These are phyloP conservation scores for Pelargonium myrrhifolium DNA, from an alignment of 441 rosid species.

Conservation along the genomic window DNA sequence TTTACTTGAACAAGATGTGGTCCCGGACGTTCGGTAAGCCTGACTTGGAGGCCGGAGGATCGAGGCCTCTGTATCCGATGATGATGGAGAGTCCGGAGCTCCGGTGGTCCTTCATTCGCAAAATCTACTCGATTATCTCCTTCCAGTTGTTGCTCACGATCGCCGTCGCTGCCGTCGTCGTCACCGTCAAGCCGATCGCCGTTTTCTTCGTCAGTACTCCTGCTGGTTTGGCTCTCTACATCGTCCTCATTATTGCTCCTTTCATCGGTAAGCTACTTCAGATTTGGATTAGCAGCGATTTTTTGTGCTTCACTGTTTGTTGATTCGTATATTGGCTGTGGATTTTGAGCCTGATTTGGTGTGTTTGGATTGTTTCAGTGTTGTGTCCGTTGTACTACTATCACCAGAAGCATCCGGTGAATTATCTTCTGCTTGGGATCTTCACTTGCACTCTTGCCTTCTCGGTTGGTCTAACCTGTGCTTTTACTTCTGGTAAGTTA, in stretches of 20 bases:
- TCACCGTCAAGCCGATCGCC: constrained; percentile 54
- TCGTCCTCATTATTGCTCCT: constrained; percentile 60
- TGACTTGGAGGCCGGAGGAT: constrained; percentile 52
- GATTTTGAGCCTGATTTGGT: not conserved
- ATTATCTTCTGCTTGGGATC: constrained; percentile 64
- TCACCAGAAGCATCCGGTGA: constrained; percentile 86
- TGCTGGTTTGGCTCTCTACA: constrained; percentile 73
- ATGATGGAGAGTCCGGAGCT: constrained; percentile 78
- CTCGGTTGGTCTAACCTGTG: constrained; percentile 67
- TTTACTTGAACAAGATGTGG: constrained; percentile 38
- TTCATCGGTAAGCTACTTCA: constrained; percentile 37
- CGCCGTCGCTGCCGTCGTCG: constrained; percentile 73
- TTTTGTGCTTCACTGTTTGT: too few relatives aligned
- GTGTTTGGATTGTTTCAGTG: constrained; percentile 30
- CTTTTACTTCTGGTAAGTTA: constrained; percentile 63
- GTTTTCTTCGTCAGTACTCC: constrained; percentile 49
- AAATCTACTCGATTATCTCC: constrained; percentile 60
- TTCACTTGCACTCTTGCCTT: constrained; percentile 70
- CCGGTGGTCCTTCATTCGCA: constrained; percentile 83
- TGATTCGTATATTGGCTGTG: not conserved
- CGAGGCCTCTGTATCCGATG: constrained; percentile 64
- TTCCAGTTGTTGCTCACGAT: constrained; percentile 66
- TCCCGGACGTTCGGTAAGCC: constrained; percentile 38
- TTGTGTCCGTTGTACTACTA: constrained; percentile 71
- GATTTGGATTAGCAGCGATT: not conserved